Evolutionary conservation across 805 yeast species (phyloP), one percentile per base, ranked within the genome.

Genomic region (Vanderwaltozyma tropicalis): DNA sequence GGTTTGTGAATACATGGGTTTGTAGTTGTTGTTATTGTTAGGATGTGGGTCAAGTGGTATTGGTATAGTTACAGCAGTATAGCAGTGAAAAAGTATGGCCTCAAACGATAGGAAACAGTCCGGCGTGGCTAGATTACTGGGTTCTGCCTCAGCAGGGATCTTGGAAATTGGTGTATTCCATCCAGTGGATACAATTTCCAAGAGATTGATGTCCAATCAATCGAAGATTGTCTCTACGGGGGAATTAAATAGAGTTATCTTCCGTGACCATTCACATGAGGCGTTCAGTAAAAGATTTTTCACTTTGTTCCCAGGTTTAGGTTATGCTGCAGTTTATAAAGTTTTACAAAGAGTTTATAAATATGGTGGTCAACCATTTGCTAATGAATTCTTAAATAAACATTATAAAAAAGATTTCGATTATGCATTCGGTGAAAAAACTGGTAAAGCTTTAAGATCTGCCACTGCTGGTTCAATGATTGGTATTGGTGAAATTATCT

Each of bases 281-380:
- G 71, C 92, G 4, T 52, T 86, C 2, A 76, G 77, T 17, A 71
- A 74, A 43, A 75, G 96, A 61, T 56, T 84, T 32, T 66, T 85
- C 47, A 80, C 96, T 10, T 71, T 92, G 46, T 92, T 92, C 68
- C 98, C 99, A 15, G 99, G 99, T 61, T 73, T 92, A 46, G 97
- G 97, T 19, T 92, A 92, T 59, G 98, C 98, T 45, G 97, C 98
- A 33, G 84, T 87, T 48, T 92, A 92, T 72, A 92, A 92, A 66
- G 81, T 92, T 50, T 69, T 89, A 50, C 99, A 92, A 67, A 78
- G 99, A 68, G 96, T 92, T 39, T 92, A 92, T 75, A 92, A 92
- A 67, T 92, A 92, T 62, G 97, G 98, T 57, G 99, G 99, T 36
- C 99, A 92, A 68, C 98, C 99, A 34, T 88, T 86, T 58, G 99